Percentiles rank a stretch among this genome's conserved stretches.
phyloP scores from a whole-genome alignment of 2,329 filamentous ascomycete species.

The Capronia coronata region DNA sequence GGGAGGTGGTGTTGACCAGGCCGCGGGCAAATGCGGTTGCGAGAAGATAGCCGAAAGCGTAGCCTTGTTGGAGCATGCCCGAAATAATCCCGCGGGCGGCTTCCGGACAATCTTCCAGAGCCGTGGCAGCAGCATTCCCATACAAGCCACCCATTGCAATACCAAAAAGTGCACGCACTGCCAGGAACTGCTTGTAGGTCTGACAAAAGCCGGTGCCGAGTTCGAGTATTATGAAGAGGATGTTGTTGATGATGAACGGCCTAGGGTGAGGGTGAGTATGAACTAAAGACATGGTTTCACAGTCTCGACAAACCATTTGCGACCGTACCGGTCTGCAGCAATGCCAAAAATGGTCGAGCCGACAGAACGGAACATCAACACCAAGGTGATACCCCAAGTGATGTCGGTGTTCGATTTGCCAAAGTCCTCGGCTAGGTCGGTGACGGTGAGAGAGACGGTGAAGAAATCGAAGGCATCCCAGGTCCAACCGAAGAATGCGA shows the following conservation, averaged over 20 bases:
- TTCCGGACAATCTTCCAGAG: constrained; percentile 55
- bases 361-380: constrained; percentile 56
- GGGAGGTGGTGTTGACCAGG: constrained; percentile 60
- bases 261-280: constrained; percentile 30
- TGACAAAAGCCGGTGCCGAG: constrained; percentile 55
- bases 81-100: constrained; percentile 55
- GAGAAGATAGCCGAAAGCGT: constrained; percentile 59
- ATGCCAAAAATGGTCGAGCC: constrained; percentile 54
- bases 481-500: constrained; percentile 35
- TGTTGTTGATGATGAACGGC: constrained; percentile 55
- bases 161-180: constrained; percentile 54
- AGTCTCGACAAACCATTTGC: constrained; percentile 43
- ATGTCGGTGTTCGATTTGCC: constrained; percentile 51
- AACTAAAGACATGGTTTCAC: not conserved
- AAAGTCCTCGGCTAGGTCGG: constrained; percentile 49
- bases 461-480: constrained; percentile 59
- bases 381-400: constrained; percentile 53
- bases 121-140: constrained; percentile 56
- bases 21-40: constrained; percentile 49
- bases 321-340: constrained; percentile 48
- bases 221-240: constrained; percentile 56
- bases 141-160: constrained; percentile 56
- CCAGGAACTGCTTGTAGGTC: constrained; percentile 54
- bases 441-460: constrained; percentile 53
- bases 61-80: constrained; percentile 57